Evolutionary conservation across 108 stramenopile genomes (phyloP).

Genomic region (Fragilariopsis cylindrus): DNA sequence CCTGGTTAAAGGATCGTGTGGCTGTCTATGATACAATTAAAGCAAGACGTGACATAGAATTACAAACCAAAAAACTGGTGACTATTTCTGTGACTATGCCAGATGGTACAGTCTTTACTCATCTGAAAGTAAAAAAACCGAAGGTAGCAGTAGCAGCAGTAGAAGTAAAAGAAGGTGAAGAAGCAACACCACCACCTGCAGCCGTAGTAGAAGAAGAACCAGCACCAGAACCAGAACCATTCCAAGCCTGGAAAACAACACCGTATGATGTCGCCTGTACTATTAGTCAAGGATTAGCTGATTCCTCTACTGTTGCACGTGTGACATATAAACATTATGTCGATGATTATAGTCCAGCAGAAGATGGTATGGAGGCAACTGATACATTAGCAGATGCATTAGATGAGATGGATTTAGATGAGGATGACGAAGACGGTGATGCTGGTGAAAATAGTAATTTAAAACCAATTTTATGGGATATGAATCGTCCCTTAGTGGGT

Average conservation of each 20-base stretch:
- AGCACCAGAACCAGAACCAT: neutral
- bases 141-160: neutral
- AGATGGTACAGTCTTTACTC: constrained; percentile 80
- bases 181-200: neutral
- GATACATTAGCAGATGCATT: constrained; percentile 70
- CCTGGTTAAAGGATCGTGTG: constrained; percentile 65
- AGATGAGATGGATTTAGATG: constrained; percentile 72
- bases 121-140: constrained; percentile 48
- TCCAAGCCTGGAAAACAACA: constrained; percentile 64
- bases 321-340: constrained; percentile 83
- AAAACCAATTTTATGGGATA: constrained; percentile 93
- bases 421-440: constrained; percentile 28
- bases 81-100: constrained; percentile 94
- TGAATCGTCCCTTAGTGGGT: constrained; percentile 93
- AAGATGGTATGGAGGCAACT: constrained; percentile 84
- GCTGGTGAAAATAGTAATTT: neutral
- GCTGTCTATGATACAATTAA: constrained; percentile 64
- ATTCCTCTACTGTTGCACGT: constrained; percentile 80
- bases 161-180: constrained; percentile 17
- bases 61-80: constrained; percentile 64
- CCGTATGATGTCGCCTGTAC: constrained; percentile 92
- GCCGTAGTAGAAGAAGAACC: too few relatives aligned
- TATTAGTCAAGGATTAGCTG: constrained; percentile 92
- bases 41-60: constrained; percentile 58
- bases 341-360: constrained; percentile 67